Evolutionary conservation across 2,329 filamentous ascomycete genomes (phyloP).

Genomic region (Pseudophaeomoniella oleicola): DNA sequence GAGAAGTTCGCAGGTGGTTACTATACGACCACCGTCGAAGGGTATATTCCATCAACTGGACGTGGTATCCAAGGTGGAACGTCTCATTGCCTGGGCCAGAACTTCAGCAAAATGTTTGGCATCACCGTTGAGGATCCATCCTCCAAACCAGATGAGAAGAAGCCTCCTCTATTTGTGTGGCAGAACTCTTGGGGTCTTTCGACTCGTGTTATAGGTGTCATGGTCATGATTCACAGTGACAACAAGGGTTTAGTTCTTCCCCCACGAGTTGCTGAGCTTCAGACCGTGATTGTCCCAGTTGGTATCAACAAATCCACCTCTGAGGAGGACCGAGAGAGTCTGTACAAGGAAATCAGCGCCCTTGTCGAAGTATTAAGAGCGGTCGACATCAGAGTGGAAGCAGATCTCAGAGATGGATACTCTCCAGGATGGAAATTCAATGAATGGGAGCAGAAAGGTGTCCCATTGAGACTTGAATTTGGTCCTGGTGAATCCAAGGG

Average conservation of each 20-base stretch:
- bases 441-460: conserved; percentile 94
- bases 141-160: conserved; percentile 56
- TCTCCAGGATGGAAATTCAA: conserved; percentile 96
- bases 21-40: conserved; percentile 94
- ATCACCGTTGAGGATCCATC: conserved; percentile 90
- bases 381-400: conserved; percentile 61
- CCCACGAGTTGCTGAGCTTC: conserved; percentile 73
- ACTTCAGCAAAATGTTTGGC: conserved; percentile 98
- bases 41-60: conserved; percentile 89
- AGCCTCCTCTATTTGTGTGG: conserved; percentile 75
- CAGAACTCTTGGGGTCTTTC: conserved; percentile 99
- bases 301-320: conserved; percentile 81
- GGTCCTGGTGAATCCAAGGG: conserved; percentile 87
- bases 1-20: conserved; percentile 96
- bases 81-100: conserved; percentile 87
- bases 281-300: conserved; percentile 79
- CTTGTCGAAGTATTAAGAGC: conserved; percentile 56
- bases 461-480: conserved; percentile 87
- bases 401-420: conserved; percentile 79
- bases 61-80: conserved; percentile 94
- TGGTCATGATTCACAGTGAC: conserved; percentile 97
- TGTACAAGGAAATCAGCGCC: conserved; percentile 60
- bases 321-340: conserved; percentile 61
- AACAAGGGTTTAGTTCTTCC: conserved; percentile 90
- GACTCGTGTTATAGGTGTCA: conserved; percentile 92